Conservation (phyloP, 805 yeast species). For the Wickerhamiella sorbophila region DNA sequence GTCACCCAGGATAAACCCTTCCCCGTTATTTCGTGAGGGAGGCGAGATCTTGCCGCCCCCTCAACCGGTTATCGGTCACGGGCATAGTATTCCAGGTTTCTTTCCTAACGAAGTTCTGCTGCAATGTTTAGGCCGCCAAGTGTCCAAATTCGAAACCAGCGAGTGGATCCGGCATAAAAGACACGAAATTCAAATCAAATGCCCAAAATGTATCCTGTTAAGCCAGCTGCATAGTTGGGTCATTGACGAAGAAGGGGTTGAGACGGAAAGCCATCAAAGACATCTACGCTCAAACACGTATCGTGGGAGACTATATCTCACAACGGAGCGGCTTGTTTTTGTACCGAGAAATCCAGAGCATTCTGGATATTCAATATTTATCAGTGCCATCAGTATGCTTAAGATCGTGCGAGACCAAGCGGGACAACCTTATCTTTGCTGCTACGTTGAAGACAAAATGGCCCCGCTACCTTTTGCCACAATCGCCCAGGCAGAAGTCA, state of each 20-base stretch:
- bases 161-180: not conserved
- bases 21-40: not conserved
- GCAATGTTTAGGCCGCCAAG: not conserved
- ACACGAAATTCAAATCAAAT: slow-evolving; percentile 1
- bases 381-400: slow-evolving; percentile 13
- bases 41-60: slow-evolving; percentile 25
- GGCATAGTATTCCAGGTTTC: not conserved
- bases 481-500: slow-evolving; percentile 16
- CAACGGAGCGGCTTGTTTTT: slow-evolving; percentile 19
- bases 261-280: not conserved
- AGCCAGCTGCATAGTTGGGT: not conserved
- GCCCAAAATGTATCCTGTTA: slow-evolving; percentile 1
- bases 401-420: slow-evolving; percentile 6
- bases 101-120: slow-evolving; percentile 6
- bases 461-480: slow-evolving; percentile 21
- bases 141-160: slow-evolving; percentile 3
- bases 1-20: not conserved
- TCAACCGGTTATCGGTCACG: slow-evolving; percentile 15
- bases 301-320: slow-evolving; percentile 15
- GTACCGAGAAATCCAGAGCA: slow-evolving; percentile 11
- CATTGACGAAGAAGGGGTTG: not conserved
- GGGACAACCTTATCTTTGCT: slow-evolving; percentile 11
- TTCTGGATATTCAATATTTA: slow-evolving; percentile 13
- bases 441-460: slow-evolving; percentile 14
- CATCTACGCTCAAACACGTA: slow-evolving; percentile 10